Conservation (phyloP, 2,329 filamentous ascomycete genomes). For the Fusarium sp. region DNA sequence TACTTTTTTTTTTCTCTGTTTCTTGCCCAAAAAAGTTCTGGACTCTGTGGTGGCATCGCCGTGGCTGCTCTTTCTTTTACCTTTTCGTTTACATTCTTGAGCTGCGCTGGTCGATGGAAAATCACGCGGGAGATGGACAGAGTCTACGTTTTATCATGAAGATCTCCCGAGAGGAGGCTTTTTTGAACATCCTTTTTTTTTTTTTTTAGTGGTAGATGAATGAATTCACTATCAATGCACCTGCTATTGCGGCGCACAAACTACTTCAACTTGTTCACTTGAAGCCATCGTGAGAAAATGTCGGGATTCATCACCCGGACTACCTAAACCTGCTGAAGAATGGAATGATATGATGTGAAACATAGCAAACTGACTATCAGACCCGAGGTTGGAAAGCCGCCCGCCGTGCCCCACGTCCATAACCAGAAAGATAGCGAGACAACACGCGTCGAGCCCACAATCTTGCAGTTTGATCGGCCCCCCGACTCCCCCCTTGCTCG, state of each 20-base stretch:
- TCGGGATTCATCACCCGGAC: conserved; percentile 8
- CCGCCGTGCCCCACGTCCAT: conserved; percentile 21
- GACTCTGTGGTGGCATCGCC: neutral
- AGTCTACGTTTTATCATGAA: conserved; percentile 18
- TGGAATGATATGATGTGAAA: conserved; percentile 22
- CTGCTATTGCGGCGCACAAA: conserved; percentile 20
- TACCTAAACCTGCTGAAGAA: conserved; percentile 10
- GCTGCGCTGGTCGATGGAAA: conserved; percentile 26
- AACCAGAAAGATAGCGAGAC: conserved; percentile 14
- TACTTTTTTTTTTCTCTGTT: neutral
- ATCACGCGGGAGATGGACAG: neutral
- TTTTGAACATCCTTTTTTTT: neutral
- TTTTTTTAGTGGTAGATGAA: conserved; percentile 26
- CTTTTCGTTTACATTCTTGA: conserved; percentile 38
- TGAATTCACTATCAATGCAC: conserved; percentile 23
- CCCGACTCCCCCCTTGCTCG: conserved; percentile 19
- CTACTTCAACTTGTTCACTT: neutral
- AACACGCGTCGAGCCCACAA: conserved; percentile 40
- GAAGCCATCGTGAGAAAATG: conserved; percentile 3
- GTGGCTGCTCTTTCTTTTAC: conserved; percentile 29
- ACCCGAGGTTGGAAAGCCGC: conserved; percentile 18
- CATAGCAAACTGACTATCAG: conserved; percentile 4
- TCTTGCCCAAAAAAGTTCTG: neutral
- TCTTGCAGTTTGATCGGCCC: conserved; percentile 26
- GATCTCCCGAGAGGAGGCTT: conserved; percentile 23